Evolutionary conservation across 169 alveolate genomes (phyloP), one percentile per base, ranked within the genome.

Genomic region (Amoebophrya sp.): DNA sequence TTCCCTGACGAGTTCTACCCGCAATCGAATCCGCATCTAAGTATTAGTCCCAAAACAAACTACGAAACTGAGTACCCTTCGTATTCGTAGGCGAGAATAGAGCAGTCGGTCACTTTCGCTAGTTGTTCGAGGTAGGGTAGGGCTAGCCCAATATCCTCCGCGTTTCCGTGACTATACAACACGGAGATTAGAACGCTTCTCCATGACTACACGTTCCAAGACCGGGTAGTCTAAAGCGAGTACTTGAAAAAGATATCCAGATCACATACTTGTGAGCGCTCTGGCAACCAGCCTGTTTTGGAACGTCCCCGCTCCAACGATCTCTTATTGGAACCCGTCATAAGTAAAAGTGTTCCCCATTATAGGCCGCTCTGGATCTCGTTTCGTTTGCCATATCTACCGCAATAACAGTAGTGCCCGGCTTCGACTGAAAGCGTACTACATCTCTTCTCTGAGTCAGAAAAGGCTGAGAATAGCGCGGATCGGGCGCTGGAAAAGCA

Each of bases 51-150:
- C n/a, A 53, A 23, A 53, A 53, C 10, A 23, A 53, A 23, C 76
- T 23, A 23, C 10, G 76, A 65, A 6, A 65, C 83, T 65, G 18
- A 26, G 83, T 65, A 65, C 83, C 83, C 83, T 18, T 65, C 83
- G 26, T 65, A 65, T 65, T 65, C 83, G 83, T 65, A 65, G 83
- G 83, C 83, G n/a, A 65, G n/a, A 36, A 65, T 36, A 36, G 83
- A 65, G 26, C 83, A 65, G 2, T 65, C 83, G 12, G 83, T 65
- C 18, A 65, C n/a, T 36, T 26, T 6, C 83, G 83, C 26, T 1
- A 65, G 83, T 18, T 65, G 38, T 36, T 65, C 83, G 33, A 65
- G 83, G 83, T 65, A 65, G 83, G 83, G 83, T 26, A 65, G 2
- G 2, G 83, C 83, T 36, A 65, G 83, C 83, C 83, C 83, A 1